Evolutionary conservation across 106 monocot species (phyloP), one percentile per base, ranked within the genome.

Genomic region (Dioscorea alata): DNA sequence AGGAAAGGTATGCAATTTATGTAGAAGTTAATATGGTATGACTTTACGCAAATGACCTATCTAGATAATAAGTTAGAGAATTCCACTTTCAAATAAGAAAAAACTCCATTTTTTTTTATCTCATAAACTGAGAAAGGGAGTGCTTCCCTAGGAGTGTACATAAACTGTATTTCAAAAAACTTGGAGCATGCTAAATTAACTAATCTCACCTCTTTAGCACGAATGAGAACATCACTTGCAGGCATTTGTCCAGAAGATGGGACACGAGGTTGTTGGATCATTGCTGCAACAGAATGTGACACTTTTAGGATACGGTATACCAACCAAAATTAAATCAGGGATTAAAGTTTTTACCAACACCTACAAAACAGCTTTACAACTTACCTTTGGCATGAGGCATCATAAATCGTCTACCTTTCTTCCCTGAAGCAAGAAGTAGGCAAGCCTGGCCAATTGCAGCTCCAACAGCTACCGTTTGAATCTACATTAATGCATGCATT

Each of bases 241-340:
- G 83, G 80, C 92, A 92, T 86, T 76, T 89, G 86, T 25, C 96
- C 96, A 79, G 83, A 92, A 63, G 96, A 86, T 63, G 96, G 92
- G 50, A 92, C 80, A 78, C 92, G 96, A 74, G 96, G 96, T 79
- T 97, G 89, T 73, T 97, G 96, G 76, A 97, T 86, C 89, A 92
- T 88, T 67, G 96, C 96, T 97, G 75, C 62, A 22, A 66, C 3
- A 19, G 18, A 54, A 54, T 42, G 28, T 28, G 42, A 5, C 0
- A 42, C 42, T 42, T 42, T 42, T 5, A 42, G 5, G 42, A 42
- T 42, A 6, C 6, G 5, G 10, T 42, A 8, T 8, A 42, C 42
- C 42, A 6, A 6, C 42, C 22, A 61, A 61, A 61, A 61, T 18
- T 23, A 1, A 56, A 15, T 56, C 19, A 56, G 19, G 2, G 54